Evolutionary conservation across 495 filamentous ascomycete species (phyloP).

Genomic region (Parmelia sp.): DNA sequence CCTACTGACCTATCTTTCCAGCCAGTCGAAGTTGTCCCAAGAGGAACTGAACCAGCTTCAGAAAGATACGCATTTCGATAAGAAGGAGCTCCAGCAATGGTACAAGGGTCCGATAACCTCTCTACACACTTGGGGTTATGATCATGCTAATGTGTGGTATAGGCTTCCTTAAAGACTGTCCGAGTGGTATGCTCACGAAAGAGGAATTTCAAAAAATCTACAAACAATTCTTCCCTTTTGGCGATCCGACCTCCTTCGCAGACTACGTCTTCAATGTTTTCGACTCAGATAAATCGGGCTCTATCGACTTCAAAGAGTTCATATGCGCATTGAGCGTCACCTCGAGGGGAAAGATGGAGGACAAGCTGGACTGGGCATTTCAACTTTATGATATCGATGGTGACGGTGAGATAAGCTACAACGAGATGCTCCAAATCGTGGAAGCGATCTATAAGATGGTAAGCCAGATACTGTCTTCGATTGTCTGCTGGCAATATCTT

Average conservation of each 20-base stretch:
- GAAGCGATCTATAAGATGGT: slow-evolving; percentile 99
- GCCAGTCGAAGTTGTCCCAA: slow-evolving; percentile 91
- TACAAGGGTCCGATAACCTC: slow-evolving; percentile 71
- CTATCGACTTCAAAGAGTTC: slow-evolving; percentile 99
- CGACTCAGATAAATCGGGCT: slow-evolving; percentile 91
- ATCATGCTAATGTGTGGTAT: slow-evolving; percentile 18
- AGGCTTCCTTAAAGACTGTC: slow-evolving; percentile 99
- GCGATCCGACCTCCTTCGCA: slow-evolving; percentile 91
- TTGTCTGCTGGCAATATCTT: neutral
- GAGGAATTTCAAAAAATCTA: slow-evolving; percentile 99
- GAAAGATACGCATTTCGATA: slow-evolving; percentile 95
- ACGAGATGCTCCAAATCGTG: slow-evolving; percentile 97
- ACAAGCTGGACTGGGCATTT: slow-evolving; percentile 99
- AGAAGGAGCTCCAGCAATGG: slow-evolving; percentile 99
- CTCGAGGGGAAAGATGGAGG: slow-evolving; percentile 95
- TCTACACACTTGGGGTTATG: slow-evolving; percentile 3
- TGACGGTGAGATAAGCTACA: slow-evolving; percentile 96
- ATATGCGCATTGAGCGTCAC: slow-evolving; percentile 98
- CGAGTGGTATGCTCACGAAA: slow-evolving; percentile 91
- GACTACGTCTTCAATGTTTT: slow-evolving; percentile 99
- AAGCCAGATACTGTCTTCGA: slow-evolving; percentile 21
- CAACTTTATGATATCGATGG: slow-evolving; percentile 99
- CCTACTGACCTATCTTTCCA: slow-evolving; percentile 29
- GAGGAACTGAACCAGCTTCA: slow-evolving; percentile 92
- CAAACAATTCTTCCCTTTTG: slow-evolving; percentile 98